Evolutionary conservation across 75 land plant genomes (phyloP).

Genomic region (Pinus tabuliformis): DNA sequence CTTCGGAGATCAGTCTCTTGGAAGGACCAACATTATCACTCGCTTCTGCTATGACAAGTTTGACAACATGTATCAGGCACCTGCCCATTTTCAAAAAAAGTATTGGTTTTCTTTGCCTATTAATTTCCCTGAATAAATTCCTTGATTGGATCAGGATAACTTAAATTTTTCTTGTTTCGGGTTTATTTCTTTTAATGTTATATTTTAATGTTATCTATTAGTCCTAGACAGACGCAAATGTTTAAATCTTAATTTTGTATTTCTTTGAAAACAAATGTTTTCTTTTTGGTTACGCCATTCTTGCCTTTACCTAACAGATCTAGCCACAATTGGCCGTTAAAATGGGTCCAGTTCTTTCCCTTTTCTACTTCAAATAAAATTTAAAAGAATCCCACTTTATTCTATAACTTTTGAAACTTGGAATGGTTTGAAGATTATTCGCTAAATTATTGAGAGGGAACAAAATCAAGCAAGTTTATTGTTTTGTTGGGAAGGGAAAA

Average conservation of each 20-base stretch:
- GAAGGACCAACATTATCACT: constrained; percentile 61
- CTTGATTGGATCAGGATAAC: too few relatives aligned
- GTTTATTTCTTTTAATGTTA: neutral
- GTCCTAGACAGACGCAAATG: neutral
- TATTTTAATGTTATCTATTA: neutral
- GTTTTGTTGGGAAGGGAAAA: too few relatives aligned
- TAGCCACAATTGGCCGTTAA: neutral
- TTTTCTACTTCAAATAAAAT: too few relatives aligned
- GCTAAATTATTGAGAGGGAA: too few relatives aligned
- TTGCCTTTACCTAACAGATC: neutral
- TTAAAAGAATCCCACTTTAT: too few relatives aligned
- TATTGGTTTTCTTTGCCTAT: too few relatives aligned
- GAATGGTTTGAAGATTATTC: too few relatives aligned
- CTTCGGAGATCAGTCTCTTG: constrained; percentile 60
- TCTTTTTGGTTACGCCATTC: neutral
- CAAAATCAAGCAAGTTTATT: too few relatives aligned
- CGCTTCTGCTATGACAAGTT: constrained; percentile 56
- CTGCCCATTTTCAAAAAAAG: neutral
- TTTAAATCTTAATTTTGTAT: neutral
- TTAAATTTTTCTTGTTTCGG: neutral
- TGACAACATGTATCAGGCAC: constrained; percentile 50
- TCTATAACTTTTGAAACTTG: too few relatives aligned
- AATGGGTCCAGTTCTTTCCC: too few relatives aligned
- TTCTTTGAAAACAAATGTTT: neutral
- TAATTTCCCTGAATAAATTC: too few relatives aligned